Conservation (phyloP, 768 basidiomycete genomes). For the Glaciozyma antarctica region DNA sequence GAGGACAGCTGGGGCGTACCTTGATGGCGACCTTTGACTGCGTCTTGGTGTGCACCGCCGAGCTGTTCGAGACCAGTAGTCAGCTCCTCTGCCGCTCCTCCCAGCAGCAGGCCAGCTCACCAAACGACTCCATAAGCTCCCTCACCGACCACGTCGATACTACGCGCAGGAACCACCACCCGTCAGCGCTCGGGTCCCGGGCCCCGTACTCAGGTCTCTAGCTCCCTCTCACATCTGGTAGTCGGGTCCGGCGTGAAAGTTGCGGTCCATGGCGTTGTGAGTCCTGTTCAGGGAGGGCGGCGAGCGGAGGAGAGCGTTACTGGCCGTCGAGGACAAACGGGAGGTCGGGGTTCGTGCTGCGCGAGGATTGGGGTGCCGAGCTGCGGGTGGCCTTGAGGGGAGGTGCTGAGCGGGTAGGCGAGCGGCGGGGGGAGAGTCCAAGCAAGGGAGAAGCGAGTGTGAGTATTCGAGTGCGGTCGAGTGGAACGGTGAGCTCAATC, state of each 20-base stretch:
- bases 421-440: conserved; percentile 71
- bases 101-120: conserved; percentile 30
- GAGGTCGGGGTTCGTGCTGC: no score
- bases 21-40: conserved; percentile 93
- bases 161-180: background rate
- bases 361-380: no score
- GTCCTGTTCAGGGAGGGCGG: no score
- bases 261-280: no score
- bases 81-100: background rate
- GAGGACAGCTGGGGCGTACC: background rate
- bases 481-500: conserved; percentile 36
- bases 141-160: conserved; percentile 33
- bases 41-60: conserved; percentile 75
- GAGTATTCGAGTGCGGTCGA: no score
- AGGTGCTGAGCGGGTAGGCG: no score
- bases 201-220: conserved; percentile 36
- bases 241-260: no score
- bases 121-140: conserved; percentile 66
- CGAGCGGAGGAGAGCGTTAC: no score
- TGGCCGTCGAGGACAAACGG: no score
- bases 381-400: no score
- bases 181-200: conserved; percentile 74
- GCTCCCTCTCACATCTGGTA: no score
- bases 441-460: conserved; percentile 15
- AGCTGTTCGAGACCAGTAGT: conserved; percentile 39